Conservation (phyloP, 164 flowering plant species). For the Annona cherimola region DNA sequence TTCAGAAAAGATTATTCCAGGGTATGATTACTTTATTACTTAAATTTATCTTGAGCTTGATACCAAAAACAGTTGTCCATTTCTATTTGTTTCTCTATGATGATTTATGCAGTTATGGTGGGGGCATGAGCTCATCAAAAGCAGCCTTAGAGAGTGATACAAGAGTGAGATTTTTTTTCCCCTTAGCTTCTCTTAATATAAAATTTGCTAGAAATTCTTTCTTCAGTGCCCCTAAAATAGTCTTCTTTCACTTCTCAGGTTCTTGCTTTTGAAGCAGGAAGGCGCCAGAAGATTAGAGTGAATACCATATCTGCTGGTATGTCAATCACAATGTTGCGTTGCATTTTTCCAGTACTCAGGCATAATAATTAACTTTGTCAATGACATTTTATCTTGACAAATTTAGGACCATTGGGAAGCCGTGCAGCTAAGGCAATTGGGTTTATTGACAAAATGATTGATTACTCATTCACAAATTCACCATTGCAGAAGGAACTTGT, state of each 20-base stretch:
- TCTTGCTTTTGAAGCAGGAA: conserved; percentile 96
- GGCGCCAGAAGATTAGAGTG: conserved; percentile 72
- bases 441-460: conserved; percentile 87
- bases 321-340: neutral
- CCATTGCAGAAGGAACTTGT: conserved; percentile 80
- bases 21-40: conserved; percentile 33
- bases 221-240: neutral
- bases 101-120: conserved; percentile 64
- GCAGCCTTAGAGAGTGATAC: conserved; percentile 98
- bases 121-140: conserved; percentile 99
- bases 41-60: neutral
- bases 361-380: neutral
- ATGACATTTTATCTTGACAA: neutral
- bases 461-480: conserved; percentile 75
- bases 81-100: neutral
- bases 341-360: neutral
- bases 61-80: neutral
- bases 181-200: too few species aligned
- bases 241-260: conserved; percentile 43
- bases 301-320: conserved; percentile 96
- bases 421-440: conserved; percentile 98
- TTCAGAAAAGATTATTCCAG: conserved; percentile 91
- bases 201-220: neutral
- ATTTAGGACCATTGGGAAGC: conserved; percentile 82
- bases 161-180: conserved; percentile 29